These are phyloP conservation scores for Rhynchosporium graminicola DNA, from an alignment of 2,329 filamentous ascomycete genomes.

Conservation along the genomic window DNA sequence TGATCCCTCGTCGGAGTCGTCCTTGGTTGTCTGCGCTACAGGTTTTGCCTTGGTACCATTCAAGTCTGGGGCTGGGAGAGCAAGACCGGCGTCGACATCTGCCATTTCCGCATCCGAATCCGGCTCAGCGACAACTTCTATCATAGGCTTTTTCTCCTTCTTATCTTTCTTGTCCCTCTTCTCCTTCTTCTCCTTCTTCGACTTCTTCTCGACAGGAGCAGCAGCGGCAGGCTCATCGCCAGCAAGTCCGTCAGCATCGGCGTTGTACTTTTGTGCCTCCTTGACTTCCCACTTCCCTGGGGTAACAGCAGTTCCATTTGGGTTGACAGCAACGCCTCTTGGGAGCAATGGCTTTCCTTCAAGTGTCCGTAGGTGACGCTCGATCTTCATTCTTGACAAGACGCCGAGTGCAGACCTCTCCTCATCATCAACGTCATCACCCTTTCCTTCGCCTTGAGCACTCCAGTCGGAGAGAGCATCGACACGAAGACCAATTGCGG, in stretches of 20 bases:
- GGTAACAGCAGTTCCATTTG: slow-evolving; percentile 62
- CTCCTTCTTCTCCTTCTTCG: slow-evolving; percentile 47
- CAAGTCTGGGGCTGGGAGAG: slow-evolving; percentile 23
- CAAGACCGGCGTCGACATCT: slow-evolving; percentile 32
- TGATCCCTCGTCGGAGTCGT: slow-evolving; percentile 22
- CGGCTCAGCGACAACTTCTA: slow-evolving; percentile 37
- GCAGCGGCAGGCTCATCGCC: slow-evolving; percentile 63
- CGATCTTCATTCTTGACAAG: slow-evolving; percentile 68
- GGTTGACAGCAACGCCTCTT: slow-evolving; percentile 72
- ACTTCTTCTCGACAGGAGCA: slow-evolving; percentile 48
- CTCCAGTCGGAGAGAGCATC: slow-evolving; percentile 83
- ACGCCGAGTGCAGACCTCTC: slow-evolving; percentile 82
- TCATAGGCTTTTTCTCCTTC: slow-evolving; percentile 33
- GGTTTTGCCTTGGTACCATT: slow-evolving; percentile 34
- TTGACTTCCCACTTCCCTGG: slow-evolving; percentile 88
- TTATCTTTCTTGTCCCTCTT: slow-evolving; percentile 41
- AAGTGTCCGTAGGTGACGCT: slow-evolving; percentile 73
- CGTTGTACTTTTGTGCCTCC: slow-evolving; percentile 92
- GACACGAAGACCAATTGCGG: slow-evolving; percentile 87
- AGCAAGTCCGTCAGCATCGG: slow-evolving; percentile 82
- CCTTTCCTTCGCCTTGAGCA: slow-evolving; percentile 64
- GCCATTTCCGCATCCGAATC: slow-evolving; percentile 37
- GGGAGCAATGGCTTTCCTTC: slow-evolving; percentile 89
- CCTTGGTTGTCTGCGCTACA: slow-evolving; percentile 20
- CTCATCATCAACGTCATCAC: slow-evolving; percentile 74